Evolutionary conservation across 306 rosid genomes (phyloP), one percentile per base, ranked within the genome.

Genomic region (Mimosa pudica): DNA sequence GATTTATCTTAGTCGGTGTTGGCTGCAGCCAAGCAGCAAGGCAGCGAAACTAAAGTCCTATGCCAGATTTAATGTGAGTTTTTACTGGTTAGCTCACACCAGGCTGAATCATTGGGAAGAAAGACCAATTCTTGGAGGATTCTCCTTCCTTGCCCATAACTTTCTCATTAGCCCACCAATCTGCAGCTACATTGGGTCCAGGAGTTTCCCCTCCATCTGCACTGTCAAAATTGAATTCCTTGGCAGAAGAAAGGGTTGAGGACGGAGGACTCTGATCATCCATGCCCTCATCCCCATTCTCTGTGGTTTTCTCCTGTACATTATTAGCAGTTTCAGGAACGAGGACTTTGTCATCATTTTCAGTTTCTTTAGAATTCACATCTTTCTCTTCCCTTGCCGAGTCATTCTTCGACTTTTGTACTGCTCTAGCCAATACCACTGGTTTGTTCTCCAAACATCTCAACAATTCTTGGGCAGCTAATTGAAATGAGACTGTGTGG

Each of bases 141-240:
- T 76, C 88, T 24, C 86, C 75, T 24, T 93, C 96, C 52, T 80
- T 86, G 81, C 82, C 89, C 20, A 51, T 89, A 76, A 88, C 96
- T 82, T 91, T 96, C 85, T 88, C 92, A 82, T 90, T 91, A 12
- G 94, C 94, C 98, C 98, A 95, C 99, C 99, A 91, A 55, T 89
- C 92, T 8, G 95, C 84, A 67, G 80, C 88, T 67, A 87, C 61
- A 75, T 77, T 73, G 8, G 97, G 79, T 7, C 55, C 81, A 60
- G 49, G 83, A 74, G 92, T 87, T 60, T 89, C 97, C 55, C 90
- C 91, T 46, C 96, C 94, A 66, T 93, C 96, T n/a, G 90, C 85
- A 73, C 85, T 88, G 51, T 86, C 91, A 77, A 96, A 96, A 80
- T 96, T 91, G 88, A 96, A 96, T 68, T 96, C 99, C 81, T 90